These are phyloP conservation scores for Ambrosia artemisiifolia DNA, from an alignment of 129 eudicot genomes.

Conservation along the genomic window DNA sequence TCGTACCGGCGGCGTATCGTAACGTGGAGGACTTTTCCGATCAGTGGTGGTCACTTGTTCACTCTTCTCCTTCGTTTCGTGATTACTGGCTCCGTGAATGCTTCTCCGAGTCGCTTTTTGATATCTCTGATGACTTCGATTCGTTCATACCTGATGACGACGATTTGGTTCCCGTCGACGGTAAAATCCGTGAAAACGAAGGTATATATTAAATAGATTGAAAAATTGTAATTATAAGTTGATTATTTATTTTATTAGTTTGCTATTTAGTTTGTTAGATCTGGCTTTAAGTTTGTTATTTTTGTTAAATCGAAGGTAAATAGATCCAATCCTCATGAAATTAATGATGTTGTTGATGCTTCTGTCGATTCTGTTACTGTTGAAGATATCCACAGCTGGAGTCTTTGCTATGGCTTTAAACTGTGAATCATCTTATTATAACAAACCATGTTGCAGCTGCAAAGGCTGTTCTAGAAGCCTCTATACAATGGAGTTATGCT, in stretches of 20 bases:
- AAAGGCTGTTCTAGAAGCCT: no score
- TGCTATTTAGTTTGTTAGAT: not conserved
- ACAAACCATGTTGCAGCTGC: no score
- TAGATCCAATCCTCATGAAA: no score
- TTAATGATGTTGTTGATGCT: no score
- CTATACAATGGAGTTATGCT: no score
- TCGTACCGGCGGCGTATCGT: constrained; percentile 66
- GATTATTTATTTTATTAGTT: not conserved
- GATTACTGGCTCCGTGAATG: constrained; percentile 88
- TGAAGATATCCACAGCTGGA: no score
- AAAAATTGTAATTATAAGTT: not conserved
- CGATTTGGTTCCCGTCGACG: constrained; percentile 17
- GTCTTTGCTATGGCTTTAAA: no score
- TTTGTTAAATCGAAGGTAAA: no score
- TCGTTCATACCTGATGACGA: constrained; percentile 20
- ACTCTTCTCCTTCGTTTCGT: constrained; percentile 83
- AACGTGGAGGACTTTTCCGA: constrained; percentile 88
- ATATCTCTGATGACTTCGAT: constrained; percentile 32
- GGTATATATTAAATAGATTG: constrained; percentile 20
- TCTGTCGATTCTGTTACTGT: no score
- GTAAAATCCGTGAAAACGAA: constrained; percentile 24
- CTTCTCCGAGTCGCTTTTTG: constrained; percentile 52
- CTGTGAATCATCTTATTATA: no score
- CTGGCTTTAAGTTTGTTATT: no score
- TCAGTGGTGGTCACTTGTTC: constrained; percentile 90